These are phyloP conservation scores for Thyridium curvatum DNA, from an alignment of 2,329 filamentous ascomycete species.

Conservation along the genomic window DNA sequence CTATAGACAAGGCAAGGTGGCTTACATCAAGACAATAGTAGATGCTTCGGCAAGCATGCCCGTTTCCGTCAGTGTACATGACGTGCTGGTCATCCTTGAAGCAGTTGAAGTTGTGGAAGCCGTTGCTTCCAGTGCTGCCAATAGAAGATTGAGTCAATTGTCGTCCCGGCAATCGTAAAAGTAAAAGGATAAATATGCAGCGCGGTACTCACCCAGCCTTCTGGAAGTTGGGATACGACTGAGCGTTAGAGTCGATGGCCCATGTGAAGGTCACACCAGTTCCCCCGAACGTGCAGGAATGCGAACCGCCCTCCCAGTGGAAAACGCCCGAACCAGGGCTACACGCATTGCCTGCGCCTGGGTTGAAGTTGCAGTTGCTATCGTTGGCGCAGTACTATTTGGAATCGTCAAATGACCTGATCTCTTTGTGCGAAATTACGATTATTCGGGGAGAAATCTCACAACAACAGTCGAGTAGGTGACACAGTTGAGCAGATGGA, in stretches of 20 bases:
- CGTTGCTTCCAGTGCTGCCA: slow-evolving; percentile 5
- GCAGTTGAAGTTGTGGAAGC: slow-evolving; percentile 4
- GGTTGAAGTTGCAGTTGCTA: slow-evolving; percentile 10
- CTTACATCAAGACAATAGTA: slow-evolving; percentile 7
- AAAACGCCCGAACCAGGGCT: slow-evolving; percentile 1
- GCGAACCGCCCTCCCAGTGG: slow-evolving; percentile 8
- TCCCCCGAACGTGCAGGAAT: slow-evolving; percentile 11
- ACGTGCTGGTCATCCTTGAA: slow-evolving; percentile 9
- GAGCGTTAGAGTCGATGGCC: slow-evolving; percentile 9
- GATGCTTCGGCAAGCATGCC: slow-evolving; percentile 5
- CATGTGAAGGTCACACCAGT: slow-evolving; percentile 11
- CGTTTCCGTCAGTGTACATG: slow-evolving; percentile 8
- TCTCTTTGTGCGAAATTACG: not conserved
- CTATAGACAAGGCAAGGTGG: no score
- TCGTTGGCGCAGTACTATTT: slow-evolving; percentile 14
- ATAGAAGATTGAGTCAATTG: no score
- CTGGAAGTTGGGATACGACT: slow-evolving; percentile 6
- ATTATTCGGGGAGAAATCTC: not conserved
- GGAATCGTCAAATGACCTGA: not conserved
- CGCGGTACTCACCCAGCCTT: slow-evolving; percentile 9
- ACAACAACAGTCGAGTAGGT: slow-evolving; percentile 3
- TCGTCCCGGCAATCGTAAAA: no score
- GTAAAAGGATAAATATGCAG: not conserved
- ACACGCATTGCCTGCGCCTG: slow-evolving; percentile 6
- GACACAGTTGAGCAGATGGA: slow-evolving; percentile 13